Percentiles rank a stretch among this genome's conserved stretches.
Evolutionary conservation across 805 yeast genomes (phyloP).

Genomic region (Kazachstania psychrophila): DNA sequence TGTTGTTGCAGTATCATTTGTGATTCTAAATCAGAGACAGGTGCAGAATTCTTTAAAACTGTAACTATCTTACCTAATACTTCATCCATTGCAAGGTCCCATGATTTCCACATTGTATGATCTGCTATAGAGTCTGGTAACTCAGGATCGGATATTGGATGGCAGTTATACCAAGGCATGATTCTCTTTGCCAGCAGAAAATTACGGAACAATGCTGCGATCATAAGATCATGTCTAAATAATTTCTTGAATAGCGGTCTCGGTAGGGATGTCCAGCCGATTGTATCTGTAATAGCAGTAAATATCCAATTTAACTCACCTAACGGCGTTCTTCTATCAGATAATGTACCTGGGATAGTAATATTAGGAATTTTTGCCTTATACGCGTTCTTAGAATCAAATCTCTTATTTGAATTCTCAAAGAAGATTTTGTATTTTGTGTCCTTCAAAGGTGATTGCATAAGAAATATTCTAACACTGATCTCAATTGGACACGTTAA

Average conservation of each 20-base stretch:
- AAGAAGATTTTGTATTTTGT: slow-evolving; percentile 34
- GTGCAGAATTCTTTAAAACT: slow-evolving; percentile 30
- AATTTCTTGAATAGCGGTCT: slow-evolving; percentile 80
- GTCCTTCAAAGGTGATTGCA: slow-evolving; percentile 62
- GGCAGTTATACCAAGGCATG: slow-evolving; percentile 88
- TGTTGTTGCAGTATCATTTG: slow-evolving; percentile 22
- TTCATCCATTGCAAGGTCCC: slow-evolving; percentile 96
- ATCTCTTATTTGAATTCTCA: slow-evolving; percentile 19
- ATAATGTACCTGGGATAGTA: slow-evolving; percentile 78
- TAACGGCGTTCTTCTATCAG: slow-evolving; percentile 88
- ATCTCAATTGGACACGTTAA: slow-evolving; percentile 92
- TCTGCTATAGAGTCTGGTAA: slow-evolving; percentile 71
- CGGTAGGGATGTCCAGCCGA: slow-evolving; percentile 91
- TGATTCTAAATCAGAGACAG: slow-evolving; percentile 22
- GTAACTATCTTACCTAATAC: slow-evolving; percentile 65
- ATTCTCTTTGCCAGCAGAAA: slow-evolving; percentile 85
- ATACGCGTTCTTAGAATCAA: slow-evolving; percentile 14
- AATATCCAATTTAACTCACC: slow-evolving; percentile 97
- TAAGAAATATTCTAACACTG: slow-evolving; percentile 81
- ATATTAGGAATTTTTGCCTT: slow-evolving; percentile 34
- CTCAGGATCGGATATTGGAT: slow-evolving; percentile 89
- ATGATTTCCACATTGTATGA: slow-evolving; percentile 95
- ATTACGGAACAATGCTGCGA: slow-evolving; percentile 90
- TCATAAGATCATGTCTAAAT: slow-evolving; percentile 92
- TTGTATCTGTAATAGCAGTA: slow-evolving; percentile 95